A percentile compares a stretch with the other conserved stretches of the same genome.
Evolutionary conservation across 2,329 filamentous ascomycete genomes (phyloP).

Genomic region (Didymella arachidicola): DNA sequence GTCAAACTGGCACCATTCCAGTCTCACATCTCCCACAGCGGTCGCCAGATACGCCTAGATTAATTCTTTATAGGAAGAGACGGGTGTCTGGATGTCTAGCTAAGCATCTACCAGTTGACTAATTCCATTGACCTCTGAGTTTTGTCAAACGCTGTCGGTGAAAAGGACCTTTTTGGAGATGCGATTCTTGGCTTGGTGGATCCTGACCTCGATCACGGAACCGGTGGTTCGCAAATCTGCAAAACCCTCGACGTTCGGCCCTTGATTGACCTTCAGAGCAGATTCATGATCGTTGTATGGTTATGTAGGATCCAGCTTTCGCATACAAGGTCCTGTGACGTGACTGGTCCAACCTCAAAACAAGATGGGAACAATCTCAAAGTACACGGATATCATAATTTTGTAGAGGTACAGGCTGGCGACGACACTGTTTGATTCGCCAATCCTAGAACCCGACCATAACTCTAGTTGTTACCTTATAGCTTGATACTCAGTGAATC

Average conservation of each 20-base stretch:
- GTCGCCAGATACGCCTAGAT: background rate
- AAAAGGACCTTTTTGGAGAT: background rate
- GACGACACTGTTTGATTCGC: no score
- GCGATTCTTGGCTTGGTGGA: background rate
- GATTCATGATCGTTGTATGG: no score
- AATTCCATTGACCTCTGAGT: background rate
- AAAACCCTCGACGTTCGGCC: background rate
- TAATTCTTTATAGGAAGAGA: background rate
- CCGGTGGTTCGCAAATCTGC: background rate
- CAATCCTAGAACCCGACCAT: no score
- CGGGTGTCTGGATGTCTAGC: background rate
- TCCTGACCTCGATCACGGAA: background rate
- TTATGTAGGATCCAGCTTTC: background rate
- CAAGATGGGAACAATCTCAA: background rate
- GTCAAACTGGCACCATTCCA: background rate
- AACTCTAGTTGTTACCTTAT: no score
- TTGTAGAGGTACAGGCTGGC: no score
- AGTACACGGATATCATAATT: no score
- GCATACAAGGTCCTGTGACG: no score
- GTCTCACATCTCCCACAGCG: background rate
- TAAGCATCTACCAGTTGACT: background rate
- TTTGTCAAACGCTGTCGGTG: no score
- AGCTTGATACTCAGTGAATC: no score
- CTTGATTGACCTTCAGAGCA: background rate
- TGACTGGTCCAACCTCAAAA: background rate